phyloP scores from a whole-genome alignment of 495 filamentous ascomycete genomes.

The Penicillium simplicissimum region DNA sequence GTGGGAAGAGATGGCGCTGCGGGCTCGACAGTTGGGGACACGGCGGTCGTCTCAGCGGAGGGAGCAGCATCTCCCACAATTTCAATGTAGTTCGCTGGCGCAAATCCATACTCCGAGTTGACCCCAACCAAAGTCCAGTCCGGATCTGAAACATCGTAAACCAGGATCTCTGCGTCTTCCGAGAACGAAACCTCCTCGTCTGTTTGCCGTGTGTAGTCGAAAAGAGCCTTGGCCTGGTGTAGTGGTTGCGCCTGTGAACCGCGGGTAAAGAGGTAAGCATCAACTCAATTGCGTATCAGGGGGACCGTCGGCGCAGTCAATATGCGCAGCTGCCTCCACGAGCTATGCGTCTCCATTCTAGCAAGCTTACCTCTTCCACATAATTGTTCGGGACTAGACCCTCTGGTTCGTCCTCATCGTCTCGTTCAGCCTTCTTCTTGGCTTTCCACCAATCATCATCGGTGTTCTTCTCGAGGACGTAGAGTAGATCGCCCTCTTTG shows the following conservation, averaged over 20 bases:
- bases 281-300: conserved; percentile 10
- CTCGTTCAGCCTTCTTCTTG: conserved; percentile 89
- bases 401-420: conserved; percentile 92
- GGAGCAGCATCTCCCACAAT: conserved; percentile 42
- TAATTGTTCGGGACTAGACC: conserved; percentile 96
- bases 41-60: conserved; percentile 23
- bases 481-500: conserved; percentile 86
- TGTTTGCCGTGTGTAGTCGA: conserved; percentile 95
- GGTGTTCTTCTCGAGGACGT: conserved; percentile 82
- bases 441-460: conserved; percentile 99
- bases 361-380: conserved; percentile 76
- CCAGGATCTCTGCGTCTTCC: conserved; percentile 79
- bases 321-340: not conserved
- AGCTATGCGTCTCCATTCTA: not conserved
- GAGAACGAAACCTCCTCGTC: conserved; percentile 97
- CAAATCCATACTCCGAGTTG: conserved; percentile 89
- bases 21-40: conserved; percentile 31
- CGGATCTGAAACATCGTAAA: conserved; percentile 89
- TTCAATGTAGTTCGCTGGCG: conserved; percentile 96
- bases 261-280: conserved; percentile 15
- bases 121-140: conserved; percentile 94
- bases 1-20: conserved; percentile 43
- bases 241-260: conserved; percentile 64
- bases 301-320: not conserved
- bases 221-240: conserved; percentile 78